Conservation (phyloP, 768 basidiomycete species). For the Auricularia cornea region DNA sequence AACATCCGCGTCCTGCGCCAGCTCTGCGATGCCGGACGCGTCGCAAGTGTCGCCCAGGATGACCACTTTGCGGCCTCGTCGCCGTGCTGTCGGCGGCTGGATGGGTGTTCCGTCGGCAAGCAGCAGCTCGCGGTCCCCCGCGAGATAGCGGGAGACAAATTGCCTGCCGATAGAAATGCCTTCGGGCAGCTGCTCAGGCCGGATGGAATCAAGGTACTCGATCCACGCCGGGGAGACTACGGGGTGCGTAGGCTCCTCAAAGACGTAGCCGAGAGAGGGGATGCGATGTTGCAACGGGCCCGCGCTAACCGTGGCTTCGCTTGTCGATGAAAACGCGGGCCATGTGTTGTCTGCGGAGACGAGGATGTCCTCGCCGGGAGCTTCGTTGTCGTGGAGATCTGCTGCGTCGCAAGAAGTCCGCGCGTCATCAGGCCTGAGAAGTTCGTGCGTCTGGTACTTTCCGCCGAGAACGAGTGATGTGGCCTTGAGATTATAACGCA, state of each 20-base stretch:
- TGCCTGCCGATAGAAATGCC: not conserved
- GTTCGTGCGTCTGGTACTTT: constrained; percentile 70
- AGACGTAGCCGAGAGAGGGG: constrained; percentile 74
- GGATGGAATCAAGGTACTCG: constrained; percentile 8
- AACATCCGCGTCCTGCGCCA: constrained; percentile 57
- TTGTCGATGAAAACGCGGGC: constrained; percentile 41
- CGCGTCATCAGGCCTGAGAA: constrained; percentile 48
- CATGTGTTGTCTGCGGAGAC: constrained; percentile 55
- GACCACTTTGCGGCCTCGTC: constrained; percentile 58
- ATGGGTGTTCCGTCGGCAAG: constrained; percentile 24
- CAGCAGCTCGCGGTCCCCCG: constrained; percentile 7
- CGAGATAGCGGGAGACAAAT: not conserved
- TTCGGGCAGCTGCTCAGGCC: not conserved
- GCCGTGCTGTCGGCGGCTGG: constrained; percentile 15
- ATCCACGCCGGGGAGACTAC: constrained; percentile 10
- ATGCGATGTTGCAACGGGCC: constrained; percentile 72
- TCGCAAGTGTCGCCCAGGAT: constrained; percentile 75
- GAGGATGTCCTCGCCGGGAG: constrained; percentile 50
- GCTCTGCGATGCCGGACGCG: constrained; percentile 39
- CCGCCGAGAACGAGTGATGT: constrained; percentile 54
- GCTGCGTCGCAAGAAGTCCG: constrained; percentile 38
- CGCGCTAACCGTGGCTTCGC: constrained; percentile 54
- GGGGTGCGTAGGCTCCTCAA: constrained; percentile 43
- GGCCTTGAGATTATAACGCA: constrained; percentile 61
- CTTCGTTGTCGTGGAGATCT: constrained; percentile 55